Conservation (phyloP, 345 rosid species). For the Salix exigua region DNA sequence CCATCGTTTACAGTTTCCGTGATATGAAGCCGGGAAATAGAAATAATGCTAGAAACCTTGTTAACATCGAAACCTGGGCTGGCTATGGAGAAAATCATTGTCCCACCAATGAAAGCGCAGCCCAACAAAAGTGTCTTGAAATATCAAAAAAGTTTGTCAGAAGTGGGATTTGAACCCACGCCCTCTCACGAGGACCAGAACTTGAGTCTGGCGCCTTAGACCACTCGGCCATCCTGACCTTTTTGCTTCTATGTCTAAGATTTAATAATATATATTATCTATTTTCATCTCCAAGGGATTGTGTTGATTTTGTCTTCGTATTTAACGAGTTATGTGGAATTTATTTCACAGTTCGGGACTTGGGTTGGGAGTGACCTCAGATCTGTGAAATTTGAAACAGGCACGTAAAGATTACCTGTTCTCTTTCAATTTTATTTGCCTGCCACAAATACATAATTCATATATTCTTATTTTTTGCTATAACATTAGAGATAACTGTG, state of each 20-base stretch:
- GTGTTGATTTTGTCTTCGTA: neutral
- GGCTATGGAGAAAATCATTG: too few species aligned
- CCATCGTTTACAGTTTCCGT: too few species aligned
- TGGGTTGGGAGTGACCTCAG: neutral
- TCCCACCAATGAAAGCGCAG: neutral
- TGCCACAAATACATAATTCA: neutral
- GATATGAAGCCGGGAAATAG: too few species aligned
- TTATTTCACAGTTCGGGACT: neutral
- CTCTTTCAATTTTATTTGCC: neutral
- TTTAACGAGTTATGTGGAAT: neutral
- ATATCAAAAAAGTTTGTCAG: slow-evolving; percentile 19
- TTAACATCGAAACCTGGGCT: too few species aligned
- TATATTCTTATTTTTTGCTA: neutral
- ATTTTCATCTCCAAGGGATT: too few species aligned
- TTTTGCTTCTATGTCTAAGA: too few species aligned
- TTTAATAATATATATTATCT: accelerated
- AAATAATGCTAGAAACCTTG: too few species aligned
- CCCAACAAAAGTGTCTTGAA: too few species aligned
- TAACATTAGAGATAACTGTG: neutral
- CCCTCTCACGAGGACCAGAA: slow-evolving; percentile 52
- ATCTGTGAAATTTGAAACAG: neutral
- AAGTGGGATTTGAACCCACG: slow-evolving; percentile 61
- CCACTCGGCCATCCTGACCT: slow-evolving; percentile 80
- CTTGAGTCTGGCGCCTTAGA: slow-evolving; percentile 88
- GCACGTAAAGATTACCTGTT: neutral